Base-by-base conservation (phyloP, 768 basidiomycete species). In the Stropharia rugosoannulata region DNA sequence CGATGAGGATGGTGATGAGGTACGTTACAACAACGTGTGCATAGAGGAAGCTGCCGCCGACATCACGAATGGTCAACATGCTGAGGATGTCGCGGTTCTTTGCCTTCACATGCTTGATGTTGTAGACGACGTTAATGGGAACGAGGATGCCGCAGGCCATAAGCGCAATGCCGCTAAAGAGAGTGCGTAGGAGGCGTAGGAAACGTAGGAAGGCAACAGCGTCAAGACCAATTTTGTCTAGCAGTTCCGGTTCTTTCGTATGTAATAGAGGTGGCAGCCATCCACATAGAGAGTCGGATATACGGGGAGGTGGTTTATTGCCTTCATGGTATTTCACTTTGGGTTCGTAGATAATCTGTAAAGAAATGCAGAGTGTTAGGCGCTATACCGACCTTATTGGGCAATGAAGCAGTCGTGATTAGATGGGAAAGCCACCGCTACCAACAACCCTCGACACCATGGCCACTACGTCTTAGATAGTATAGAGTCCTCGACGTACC, bases 191-290 rank as follows among this genome's bases (percentile, higher is more conserved):
- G 73, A 99, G 83, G 51, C 95, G 87, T 22, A 90, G 82, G 70
- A 98, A 98, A 25, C 96, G 89, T 19, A 99, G 82, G 70, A 89
- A 99, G 19, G 89, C 82, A 46, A 95, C 92, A 0, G 95, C 96
- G 66, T 99, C 97, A 9, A 97, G 84, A 25, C 96, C 96, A 69
- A 92, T 76, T 69, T 90, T 90, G 62, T 90, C 86, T 27, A 96
- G 76, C 35, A 97, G 83, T 59, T 94, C 90, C n/a, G 90, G 86
- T 67, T 98, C 95, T 65, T 87, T 88, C 22, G 89, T 86, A 59
- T 85, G 82, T 36, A 93, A 65, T 39, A 98, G 82, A 0, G 95
- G 95, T 7, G 88, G 86, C 0, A 98, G 75, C 96, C 96, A 99
- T 59, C 93, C 91, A 46, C 93, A 82, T 44, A 96, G 68, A 1